These are phyloP conservation scores for Alternaria brassicicola DNA, from an alignment of 2,329 filamentous ascomycete species.

Conservation along the genomic window DNA sequence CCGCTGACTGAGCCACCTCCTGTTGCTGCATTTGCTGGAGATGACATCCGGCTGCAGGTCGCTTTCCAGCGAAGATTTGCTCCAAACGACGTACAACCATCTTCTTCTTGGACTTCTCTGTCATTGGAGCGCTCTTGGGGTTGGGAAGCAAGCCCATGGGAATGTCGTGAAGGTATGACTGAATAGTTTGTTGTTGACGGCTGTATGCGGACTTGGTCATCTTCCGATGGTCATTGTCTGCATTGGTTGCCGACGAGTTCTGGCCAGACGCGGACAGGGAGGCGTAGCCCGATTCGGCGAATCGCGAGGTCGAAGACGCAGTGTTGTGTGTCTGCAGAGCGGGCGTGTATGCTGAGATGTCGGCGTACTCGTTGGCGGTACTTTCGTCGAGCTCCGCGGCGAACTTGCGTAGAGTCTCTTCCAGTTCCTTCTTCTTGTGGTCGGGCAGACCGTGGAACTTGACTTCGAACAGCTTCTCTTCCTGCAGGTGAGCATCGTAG, in stretches of 20 bases:
- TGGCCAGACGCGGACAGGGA: conserved; percentile 62
- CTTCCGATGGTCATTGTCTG: conserved; percentile 35
- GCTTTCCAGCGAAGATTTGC: conserved; percentile 79
- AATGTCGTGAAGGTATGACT: conserved; percentile 74
- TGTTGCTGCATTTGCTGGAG: conserved; percentile 62
- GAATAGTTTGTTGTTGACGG: conserved; percentile 60
- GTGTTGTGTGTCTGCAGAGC: conserved; percentile 62
- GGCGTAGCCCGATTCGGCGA: conserved; percentile 64
- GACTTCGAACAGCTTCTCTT: conserved; percentile 83
- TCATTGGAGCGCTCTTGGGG: conserved; percentile 60
- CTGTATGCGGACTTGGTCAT: conserved; percentile 42
- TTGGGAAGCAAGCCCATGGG: conserved; percentile 71
- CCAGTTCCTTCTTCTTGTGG: conserved; percentile 76
- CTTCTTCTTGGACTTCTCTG: conserved; percentile 76
- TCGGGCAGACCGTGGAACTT: conserved; percentile 75
- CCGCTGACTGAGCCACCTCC: conserved; percentile 63
- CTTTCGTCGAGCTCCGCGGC: conserved; percentile 64
- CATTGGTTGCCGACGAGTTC: conserved; percentile 50
- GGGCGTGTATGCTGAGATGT: conserved; percentile 47
- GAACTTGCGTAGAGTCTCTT: conserved; percentile 74
- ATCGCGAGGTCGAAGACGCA: conserved; percentile 62
- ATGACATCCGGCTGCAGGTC: conserved; percentile 51
- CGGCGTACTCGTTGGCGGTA: conserved; percentile 26
- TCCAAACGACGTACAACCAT: conserved; percentile 77
- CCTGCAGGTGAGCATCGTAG: conserved; percentile 69